These are phyloP conservation scores for Leccinum subfulvum DNA, from an alignment of 1,284 basidiomycete species.

Conservation along the genomic window DNA sequence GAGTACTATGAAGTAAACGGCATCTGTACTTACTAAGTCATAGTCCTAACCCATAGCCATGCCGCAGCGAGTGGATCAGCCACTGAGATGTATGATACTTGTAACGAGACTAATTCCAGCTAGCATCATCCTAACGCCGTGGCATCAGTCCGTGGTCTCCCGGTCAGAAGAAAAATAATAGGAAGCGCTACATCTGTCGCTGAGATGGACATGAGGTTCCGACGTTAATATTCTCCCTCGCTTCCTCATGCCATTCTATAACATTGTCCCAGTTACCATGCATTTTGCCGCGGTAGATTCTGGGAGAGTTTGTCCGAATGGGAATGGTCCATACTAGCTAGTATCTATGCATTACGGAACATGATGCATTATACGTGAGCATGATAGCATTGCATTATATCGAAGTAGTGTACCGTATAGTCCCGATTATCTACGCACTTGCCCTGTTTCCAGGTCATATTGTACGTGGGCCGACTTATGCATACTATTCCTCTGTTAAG, in stretches of 20 bases:
- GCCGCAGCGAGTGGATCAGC: conserved; percentile 12
- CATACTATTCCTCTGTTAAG: not conserved
- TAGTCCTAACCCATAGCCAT: not conserved
- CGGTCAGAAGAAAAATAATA: not conserved
- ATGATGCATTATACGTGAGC: not conserved
- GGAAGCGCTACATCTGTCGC: not conserved
- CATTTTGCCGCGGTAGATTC: not conserved
- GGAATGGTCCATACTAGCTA: not conserved
- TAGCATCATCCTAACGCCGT: conserved; percentile 10
- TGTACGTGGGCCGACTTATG: not conserved
- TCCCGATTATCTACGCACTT: not conserved
- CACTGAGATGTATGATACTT: not conserved
- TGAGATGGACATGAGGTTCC: not conserved
- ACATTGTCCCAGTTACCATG: too few species aligned
- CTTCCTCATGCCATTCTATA: not conserved
- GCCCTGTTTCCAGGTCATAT: not conserved
- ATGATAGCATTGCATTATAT: too few species aligned
- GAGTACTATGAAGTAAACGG: conserved; percentile 10
- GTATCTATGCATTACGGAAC: not conserved
- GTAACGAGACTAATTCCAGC: conserved; percentile 9
- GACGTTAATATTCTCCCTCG: not conserved
- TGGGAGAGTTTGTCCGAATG: not conserved
- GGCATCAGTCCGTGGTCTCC: not conserved
- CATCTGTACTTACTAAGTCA: conserved; percentile 9
- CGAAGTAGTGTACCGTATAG: not conserved